Conservation (phyloP, 768 basidiomycete genomes). For the Mycena sanguinolenta region DNA sequence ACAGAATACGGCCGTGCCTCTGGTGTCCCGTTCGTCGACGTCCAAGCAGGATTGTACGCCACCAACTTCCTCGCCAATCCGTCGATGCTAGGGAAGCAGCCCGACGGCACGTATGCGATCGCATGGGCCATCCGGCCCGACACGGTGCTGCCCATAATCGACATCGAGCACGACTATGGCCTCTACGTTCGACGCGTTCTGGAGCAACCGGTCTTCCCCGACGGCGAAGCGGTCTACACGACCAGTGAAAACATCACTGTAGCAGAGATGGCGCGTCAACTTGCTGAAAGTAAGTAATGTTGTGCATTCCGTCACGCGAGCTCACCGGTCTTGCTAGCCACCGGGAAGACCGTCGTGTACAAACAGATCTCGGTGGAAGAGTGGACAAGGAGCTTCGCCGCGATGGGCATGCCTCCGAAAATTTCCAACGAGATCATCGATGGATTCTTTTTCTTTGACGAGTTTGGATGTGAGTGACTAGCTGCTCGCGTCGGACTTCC, state of each 20-base stretch:
- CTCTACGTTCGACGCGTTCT: constrained; percentile 19
- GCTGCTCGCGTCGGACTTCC: background rate
- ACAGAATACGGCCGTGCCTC: constrained; percentile 13
- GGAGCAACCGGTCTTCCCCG: constrained; percentile 17
- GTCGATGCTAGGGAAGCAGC: background rate
- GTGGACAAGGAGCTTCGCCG: background rate
- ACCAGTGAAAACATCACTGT: constrained; percentile 7
- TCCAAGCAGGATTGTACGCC: constrained; percentile 25
- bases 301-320: background rate
- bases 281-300: constrained; percentile 14
- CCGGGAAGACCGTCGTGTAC: constrained; percentile 9
- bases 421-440: background rate
- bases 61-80: constrained; percentile 10
- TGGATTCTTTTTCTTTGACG: constrained; percentile 2
- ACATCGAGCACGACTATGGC: constrained; percentile 24
- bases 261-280: constrained; percentile 11
- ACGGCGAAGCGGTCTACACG: constrained; percentile 5
- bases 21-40: constrained; percentile 28
- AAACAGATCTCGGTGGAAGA: constrained; percentile 13
- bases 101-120: constrained; percentile 10
- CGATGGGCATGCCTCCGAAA: background rate
- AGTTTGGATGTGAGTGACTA: constrained; percentile 11
- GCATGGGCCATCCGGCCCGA: background rate
- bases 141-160: constrained; percentile 23
- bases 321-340: background rate